A percentile compares a stretch with the other conserved stretches of the same genome.
phyloP scores from a whole-genome alignment of 306 rosid species.

The Medicago arabica region DNA sequence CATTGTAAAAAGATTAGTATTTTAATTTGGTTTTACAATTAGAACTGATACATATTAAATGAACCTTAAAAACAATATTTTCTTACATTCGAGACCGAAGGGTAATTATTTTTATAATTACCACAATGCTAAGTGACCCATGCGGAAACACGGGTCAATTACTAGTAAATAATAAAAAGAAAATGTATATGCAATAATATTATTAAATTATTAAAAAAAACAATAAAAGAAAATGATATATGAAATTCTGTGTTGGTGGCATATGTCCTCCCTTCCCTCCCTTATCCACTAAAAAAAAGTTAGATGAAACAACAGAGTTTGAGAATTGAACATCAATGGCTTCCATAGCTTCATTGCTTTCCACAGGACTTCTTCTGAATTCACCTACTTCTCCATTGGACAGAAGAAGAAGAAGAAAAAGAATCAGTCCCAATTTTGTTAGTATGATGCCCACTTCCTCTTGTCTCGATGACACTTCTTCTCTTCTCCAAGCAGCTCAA shows the following conservation, averaged over 20 bases:
- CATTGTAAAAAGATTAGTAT: too few relatives aligned
- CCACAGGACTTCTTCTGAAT: slow-evolving; percentile 41
- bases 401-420: slow-evolving; percentile 34
- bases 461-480: slow-evolving; percentile 67
- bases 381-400: slow-evolving; percentile 33
- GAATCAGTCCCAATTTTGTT: slow-evolving; percentile 37
- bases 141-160: too few relatives aligned
- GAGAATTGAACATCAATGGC: slow-evolving; percentile 43
- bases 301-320: slow-evolving; percentile 24
- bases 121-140: too few relatives aligned
- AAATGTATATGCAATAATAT: too few relatives aligned
- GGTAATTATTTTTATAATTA: too few relatives aligned
- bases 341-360: slow-evolving; percentile 51
- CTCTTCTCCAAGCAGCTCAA: slow-evolving; percentile 81
- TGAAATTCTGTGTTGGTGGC: not conserved
- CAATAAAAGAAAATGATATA: too few relatives aligned
- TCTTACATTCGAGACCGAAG: too few relatives aligned
- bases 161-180: too few relatives aligned
- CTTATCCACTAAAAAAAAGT: not conserved
- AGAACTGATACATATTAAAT: too few relatives aligned
- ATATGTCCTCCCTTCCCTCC: not conserved
- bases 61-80: too few relatives aligned
- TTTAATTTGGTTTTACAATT: too few relatives aligned
- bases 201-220: too few relatives aligned
- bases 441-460: slow-evolving; percentile 56